Percentiles rank a stretch among this genome's conserved stretches.
phyloP scores from a whole-genome alignment of 2,329 filamentous ascomycete genomes.

The Trichoderma sp. region DNA sequence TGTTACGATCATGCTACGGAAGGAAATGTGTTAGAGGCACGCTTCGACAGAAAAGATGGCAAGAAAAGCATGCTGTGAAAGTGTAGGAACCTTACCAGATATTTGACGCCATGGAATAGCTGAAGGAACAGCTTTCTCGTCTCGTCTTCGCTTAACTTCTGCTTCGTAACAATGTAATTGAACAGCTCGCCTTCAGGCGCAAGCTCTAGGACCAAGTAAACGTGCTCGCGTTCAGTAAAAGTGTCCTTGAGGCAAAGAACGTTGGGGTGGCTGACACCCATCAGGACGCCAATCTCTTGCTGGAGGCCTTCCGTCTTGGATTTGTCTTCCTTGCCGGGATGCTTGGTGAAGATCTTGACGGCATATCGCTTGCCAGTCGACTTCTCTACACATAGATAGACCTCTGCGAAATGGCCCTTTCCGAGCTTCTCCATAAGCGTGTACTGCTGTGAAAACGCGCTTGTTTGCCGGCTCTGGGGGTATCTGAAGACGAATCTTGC shows the following conservation, averaged over 20 bases:
- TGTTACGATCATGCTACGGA: conserved; percentile 87
- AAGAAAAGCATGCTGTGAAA: neutral
- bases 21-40: neutral
- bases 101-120: conserved; percentile 90
- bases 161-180: conserved; percentile 88
- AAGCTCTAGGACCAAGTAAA: conserved; percentile 88
- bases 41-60: neutral
- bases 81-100: conserved; percentile 64
- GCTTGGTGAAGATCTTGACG: conserved; percentile 92
- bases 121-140: conserved; percentile 85
- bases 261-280: conserved; percentile 94
- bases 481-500: conserved; percentile 91
- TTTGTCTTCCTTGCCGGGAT: conserved; percentile 74
- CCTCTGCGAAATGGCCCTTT: conserved; percentile 92
- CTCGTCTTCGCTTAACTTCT: conserved; percentile 81
- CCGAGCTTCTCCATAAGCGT: conserved; percentile 79
- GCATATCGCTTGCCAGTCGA: conserved; percentile 77
- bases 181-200: conserved; percentile 93
- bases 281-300: conserved; percentile 93
- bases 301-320: conserved; percentile 83
- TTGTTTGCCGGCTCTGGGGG: conserved; percentile 69
- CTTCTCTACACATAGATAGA: conserved; percentile 88
- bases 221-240: conserved; percentile 85
- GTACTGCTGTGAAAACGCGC: conserved; percentile 82
- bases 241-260: conserved; percentile 92